Evolutionary conservation across 2,329 filamentous ascomycete genomes (phyloP).

Genomic region (Dothideomycetidae sp.): DNA sequence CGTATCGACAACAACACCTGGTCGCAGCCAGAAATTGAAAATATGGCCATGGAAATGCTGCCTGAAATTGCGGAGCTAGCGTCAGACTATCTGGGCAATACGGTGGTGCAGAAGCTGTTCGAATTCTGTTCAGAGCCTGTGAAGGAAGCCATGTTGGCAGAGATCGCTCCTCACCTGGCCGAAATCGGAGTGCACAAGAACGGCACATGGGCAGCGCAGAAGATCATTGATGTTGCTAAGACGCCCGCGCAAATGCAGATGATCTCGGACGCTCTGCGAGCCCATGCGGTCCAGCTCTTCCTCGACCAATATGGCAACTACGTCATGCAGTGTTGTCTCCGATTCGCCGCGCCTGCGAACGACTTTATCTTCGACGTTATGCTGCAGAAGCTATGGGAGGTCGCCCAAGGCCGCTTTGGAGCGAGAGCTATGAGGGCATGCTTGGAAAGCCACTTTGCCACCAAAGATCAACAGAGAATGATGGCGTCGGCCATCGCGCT

Average conservation of each 20-base stretch:
- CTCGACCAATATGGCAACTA: slow-evolving; percentile 98
- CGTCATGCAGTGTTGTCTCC: slow-evolving; percentile 88
- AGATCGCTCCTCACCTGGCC: slow-evolving; percentile 81
- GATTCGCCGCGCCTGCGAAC: slow-evolving; percentile 78
- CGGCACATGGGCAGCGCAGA: slow-evolving; percentile 96
- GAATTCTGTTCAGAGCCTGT: slow-evolving; percentile 85
- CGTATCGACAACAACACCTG: slow-evolving; percentile 91
- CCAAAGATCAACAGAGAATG: slow-evolving; percentile 89
- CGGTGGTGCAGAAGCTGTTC: slow-evolving; percentile 97
- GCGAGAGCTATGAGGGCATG: slow-evolving; percentile 94
- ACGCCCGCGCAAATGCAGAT: slow-evolving; percentile 66
- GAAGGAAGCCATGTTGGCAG: slow-evolving; percentile 77
- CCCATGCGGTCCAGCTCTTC: slow-evolving; percentile 83
- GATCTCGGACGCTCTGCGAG: slow-evolving; percentile 70
- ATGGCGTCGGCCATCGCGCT: slow-evolving; percentile 89
- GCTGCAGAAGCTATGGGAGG: slow-evolving; percentile 85
- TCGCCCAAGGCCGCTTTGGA: slow-evolving; percentile 84
- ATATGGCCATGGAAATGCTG: slow-evolving; percentile 83
- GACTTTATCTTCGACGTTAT: slow-evolving; percentile 98
- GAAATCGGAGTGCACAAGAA: slow-evolving; percentile 99
- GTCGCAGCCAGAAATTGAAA: slow-evolving; percentile 76
- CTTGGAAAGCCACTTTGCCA: slow-evolving; percentile 86
- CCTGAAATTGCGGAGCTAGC: slow-evolving; percentile 90
- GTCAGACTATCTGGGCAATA: slow-evolving; percentile 95
- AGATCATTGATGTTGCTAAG: slow-evolving; percentile 95